phyloP scores from a whole-genome alignment of 2,329 filamentous ascomycete genomes.

The Paraphoma sp. region DNA sequence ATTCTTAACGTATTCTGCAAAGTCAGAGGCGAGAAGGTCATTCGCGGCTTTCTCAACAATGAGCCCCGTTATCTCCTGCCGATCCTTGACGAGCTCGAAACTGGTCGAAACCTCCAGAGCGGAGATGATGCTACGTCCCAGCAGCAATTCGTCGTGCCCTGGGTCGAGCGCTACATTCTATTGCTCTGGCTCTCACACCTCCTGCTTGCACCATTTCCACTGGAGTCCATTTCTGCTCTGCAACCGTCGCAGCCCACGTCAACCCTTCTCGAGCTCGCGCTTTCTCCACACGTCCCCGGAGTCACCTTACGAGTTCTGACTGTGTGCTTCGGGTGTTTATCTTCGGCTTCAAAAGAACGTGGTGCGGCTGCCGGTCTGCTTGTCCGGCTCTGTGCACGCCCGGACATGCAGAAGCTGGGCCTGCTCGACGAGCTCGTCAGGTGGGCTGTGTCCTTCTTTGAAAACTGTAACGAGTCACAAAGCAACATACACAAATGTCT shows the following conservation, averaged over 20 bases:
- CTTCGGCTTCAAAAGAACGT: conserved; percentile 81
- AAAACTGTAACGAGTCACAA: conserved; percentile 50
- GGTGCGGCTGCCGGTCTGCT: conserved; percentile 86
- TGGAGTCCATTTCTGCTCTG: conserved; percentile 77
- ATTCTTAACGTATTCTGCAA: conserved; percentile 93
- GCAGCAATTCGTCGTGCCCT: conserved; percentile 51
- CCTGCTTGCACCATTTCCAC: conserved; percentile 79
- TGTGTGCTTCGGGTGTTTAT: conserved; percentile 74
- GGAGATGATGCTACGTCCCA: conserved; percentile 19
- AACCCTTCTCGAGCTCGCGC: conserved; percentile 53
- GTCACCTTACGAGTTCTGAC: conserved; percentile 74
- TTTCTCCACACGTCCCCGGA: conserved; percentile 69
- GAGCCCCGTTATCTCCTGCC: conserved; percentile 86
- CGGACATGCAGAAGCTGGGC: conserved; percentile 83
- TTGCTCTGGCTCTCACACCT: conserved; percentile 75
- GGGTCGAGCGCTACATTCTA: conserved; percentile 89
- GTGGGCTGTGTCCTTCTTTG: conserved; percentile 73
- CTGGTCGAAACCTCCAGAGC: conserved; percentile 48
- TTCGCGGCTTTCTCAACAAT: conserved; percentile 88
- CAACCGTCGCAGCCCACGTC: conserved; percentile 41
- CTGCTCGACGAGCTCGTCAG: conserved; percentile 71
- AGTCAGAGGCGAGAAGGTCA: conserved; percentile 89
- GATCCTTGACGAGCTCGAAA: conserved; percentile 77
- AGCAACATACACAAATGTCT: conserved; percentile 75
- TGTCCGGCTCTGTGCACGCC: conserved; percentile 79